These are phyloP conservation scores for Fraxinus dipetala DNA, from an alignment of 305 asterid genomes.

Conservation along the genomic window DNA sequence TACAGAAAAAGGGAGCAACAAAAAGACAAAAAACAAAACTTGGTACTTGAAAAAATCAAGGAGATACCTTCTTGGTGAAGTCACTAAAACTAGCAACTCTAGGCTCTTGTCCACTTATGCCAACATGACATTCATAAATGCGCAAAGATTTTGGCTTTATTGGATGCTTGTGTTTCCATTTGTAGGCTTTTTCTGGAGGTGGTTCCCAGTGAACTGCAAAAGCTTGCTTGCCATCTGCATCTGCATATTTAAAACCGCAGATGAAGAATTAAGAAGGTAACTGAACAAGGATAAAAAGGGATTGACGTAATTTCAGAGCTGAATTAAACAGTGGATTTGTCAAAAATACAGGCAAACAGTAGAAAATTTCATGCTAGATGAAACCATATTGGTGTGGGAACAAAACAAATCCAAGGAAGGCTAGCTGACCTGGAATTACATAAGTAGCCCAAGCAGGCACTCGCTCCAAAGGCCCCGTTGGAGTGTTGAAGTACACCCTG, in stretches of 20 bases:
- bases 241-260: constrained; percentile 39
- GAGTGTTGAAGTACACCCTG: constrained; percentile 86
- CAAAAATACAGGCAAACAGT: constrained; percentile 14
- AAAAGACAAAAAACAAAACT: constrained; percentile 8
- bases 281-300: neutral
- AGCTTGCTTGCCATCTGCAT: constrained; percentile 72
- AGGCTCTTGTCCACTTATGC: constrained; percentile 79
- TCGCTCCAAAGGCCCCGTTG: constrained; percentile 88
- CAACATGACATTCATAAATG: constrained; percentile 93
- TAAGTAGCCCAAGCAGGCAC: constrained; percentile 99
- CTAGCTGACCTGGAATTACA: constrained; percentile 71
- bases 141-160: constrained; percentile 81
- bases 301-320: neutral
- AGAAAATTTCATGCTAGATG: constrained; percentile 14
- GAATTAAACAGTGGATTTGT: neutral
- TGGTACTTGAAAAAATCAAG: constrained; percentile 22
- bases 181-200: constrained; percentile 74
- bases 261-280: constrained; percentile 11
- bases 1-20: constrained; percentile 16
- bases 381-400: constrained; percentile 21
- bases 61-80: constrained; percentile 57
- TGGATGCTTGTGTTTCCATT: constrained; percentile 77
- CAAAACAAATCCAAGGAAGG: constrained; percentile 26
- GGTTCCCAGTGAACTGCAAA: constrained; percentile 98
- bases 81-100: constrained; percentile 66